phyloP scores from a whole-genome alignment of 441 rosid species.

The Pelargonium cotyledonis region DNA sequence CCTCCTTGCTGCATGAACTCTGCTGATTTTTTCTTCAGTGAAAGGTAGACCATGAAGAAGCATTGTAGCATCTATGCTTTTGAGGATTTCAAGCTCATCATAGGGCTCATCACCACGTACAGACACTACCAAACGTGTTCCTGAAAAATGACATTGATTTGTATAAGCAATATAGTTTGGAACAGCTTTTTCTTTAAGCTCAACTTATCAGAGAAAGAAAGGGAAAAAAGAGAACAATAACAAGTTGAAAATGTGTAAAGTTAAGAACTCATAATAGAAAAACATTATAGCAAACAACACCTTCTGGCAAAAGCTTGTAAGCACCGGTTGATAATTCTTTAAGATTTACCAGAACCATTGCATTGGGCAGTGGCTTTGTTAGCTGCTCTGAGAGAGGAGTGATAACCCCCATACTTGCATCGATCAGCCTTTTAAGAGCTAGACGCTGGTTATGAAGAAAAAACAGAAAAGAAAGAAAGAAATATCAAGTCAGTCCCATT shows the following conservation, averaged over 20 bases:
- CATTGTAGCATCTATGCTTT: conserved; percentile 67
- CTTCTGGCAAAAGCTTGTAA: conserved; percentile 90
- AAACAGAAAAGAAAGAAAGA: neutral
- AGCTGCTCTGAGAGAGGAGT: conserved; percentile 88
- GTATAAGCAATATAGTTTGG: conserved; percentile 5
- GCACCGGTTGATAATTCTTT: conserved; percentile 81
- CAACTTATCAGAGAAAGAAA: neutral
- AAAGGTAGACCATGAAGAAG: conserved; percentile 70
- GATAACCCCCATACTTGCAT: conserved; percentile 86
- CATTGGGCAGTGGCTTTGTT: conserved; percentile 84
- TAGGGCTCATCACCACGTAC: conserved; percentile 74
- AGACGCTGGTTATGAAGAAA: conserved; percentile 53
- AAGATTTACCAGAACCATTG: conserved; percentile 84
- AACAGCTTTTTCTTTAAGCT: neutral
- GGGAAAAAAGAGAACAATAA: neutral
- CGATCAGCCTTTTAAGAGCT: conserved; percentile 84
- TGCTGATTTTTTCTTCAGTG: conserved; percentile 63
- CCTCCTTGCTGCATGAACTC: conserved; percentile 97
- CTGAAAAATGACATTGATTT: conserved; percentile 32
- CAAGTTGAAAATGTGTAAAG: neutral
- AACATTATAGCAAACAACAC: conserved; percentile 29
- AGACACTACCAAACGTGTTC: conserved; percentile 80
- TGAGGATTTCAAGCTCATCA: conserved; percentile 68
- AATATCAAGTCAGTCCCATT: too few species aligned
- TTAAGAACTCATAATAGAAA: conserved; percentile 10